A percentile compares a stretch with the other conserved stretches of the same genome.
phyloP scores from a whole-genome alignment of 495 filamentous ascomycete genomes.

The Podospora appendiculata region DNA sequence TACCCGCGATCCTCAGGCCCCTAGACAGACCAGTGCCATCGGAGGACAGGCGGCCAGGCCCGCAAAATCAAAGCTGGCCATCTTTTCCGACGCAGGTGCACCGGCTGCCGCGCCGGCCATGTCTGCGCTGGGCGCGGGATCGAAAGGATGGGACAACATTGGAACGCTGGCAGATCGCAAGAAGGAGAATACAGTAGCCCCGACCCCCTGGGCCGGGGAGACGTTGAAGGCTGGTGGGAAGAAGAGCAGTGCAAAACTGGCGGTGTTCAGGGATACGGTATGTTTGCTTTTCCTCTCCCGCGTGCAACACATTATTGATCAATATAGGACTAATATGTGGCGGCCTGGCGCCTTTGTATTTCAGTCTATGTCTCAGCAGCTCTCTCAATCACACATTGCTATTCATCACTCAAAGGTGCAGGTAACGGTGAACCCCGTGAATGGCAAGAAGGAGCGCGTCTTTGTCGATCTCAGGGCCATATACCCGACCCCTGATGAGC shows the following conservation, averaged over 20 bases:
- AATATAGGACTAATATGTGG: constrained; percentile 10
- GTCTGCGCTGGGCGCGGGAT: constrained; percentile 35
- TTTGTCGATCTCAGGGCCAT: constrained; percentile 78
- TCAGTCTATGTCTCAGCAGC: constrained; percentile 43
- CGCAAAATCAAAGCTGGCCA: constrained; percentile 73
- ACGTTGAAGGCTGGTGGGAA: constrained; percentile 82
- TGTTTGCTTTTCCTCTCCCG: constrained; percentile 40
- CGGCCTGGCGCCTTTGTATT: constrained; percentile 44
- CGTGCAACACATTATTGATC: constrained; percentile 19
- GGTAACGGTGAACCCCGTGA: constrained; percentile 69
- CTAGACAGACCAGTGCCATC: constrained; percentile 37
- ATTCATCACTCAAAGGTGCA: constrained; percentile 52
- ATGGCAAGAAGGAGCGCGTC: constrained; percentile 71
- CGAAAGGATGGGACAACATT: constrained; percentile 87
- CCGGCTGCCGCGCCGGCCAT: constrained; percentile 39
- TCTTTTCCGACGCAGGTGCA: constrained; percentile 75
- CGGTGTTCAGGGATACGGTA: constrained; percentile 95
- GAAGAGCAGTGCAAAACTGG: constrained; percentile 69
- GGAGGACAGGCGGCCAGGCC: constrained; percentile 44
- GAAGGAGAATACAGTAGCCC: constrained; percentile 86
- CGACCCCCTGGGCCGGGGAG: constrained; percentile 88
- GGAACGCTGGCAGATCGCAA: constrained; percentile 76
- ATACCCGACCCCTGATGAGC: constrained; percentile 67
- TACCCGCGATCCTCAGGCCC: constrained; percentile 60
- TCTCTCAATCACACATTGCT: constrained; percentile 42